Base-by-base conservation (phyloP, 2,329 filamentous ascomycete species). In the Penicillium decumbens region DNA sequence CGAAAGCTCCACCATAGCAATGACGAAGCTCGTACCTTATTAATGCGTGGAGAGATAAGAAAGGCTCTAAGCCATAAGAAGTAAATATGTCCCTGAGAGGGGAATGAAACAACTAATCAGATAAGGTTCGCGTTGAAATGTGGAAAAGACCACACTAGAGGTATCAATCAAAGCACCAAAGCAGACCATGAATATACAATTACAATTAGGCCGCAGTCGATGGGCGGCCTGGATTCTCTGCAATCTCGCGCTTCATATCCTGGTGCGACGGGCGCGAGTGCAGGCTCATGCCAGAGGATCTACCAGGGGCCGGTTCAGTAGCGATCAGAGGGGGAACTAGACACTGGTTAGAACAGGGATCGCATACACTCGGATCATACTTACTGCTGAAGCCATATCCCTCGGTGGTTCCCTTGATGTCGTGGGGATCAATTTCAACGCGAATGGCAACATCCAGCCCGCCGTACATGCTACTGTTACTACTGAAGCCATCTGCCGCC, bases 401-500 rank as follows among this genome's bases (percentile, higher is more conserved):
- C 51, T 75, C 67, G 13, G 75, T 75, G 45, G 61, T 62, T 5
- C 72, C 75, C 32, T 69, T 56, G 15, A 48, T 56, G 56, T 75
- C 66, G 25, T 68, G 65, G 12, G 72, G 72, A 54, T 75, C 67
- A 43, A 77, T 74, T 54, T 77, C 75, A 29, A 77, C 73, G 12
- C 69, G 67, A 49, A 76, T 68, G 10, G 71, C 55, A 27, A 77
- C 67, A 52, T 76, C 73, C 50, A 77, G 56, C 2, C 73, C 73
- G 29, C 73, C 72, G 37, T 61, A 57, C 59, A 74, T 64, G 32
- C 61, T 58, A 18, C 71, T 71, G 6, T 60, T 56, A 47, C 54
- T 65, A 53, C 61, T 69, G 41, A 73, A 54, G 1, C 74, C 74
- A 57, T 73, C 70, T 2, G 89, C 87, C 10, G 90, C 88, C 50